Evolutionary conservation across 2,329 filamentous ascomycete species (phyloP), one percentile per base, ranked within the genome.

Genomic region (Arachnomyces sp.): DNA sequence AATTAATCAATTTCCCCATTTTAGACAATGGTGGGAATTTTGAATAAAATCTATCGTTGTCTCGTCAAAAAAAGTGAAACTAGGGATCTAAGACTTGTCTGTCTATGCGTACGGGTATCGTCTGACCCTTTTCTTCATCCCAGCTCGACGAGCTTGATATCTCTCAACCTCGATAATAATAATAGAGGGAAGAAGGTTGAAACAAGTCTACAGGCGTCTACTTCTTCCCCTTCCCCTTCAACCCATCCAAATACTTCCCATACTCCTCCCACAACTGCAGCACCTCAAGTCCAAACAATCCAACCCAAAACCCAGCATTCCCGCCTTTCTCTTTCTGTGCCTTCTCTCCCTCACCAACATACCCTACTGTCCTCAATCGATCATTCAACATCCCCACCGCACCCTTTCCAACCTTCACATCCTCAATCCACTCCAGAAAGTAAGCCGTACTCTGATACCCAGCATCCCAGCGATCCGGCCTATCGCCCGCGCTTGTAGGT

Each of bases 361-460:
- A 66, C 17, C 66, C 63, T 28, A 53, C 45, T 9, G 55, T 51
- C 29, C 59, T 42, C 31, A 66, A 45, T 16, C 56, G 53, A 50
- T 66, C 62, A 55, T 66, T 66, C 34, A 66, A 25, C 54, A 48
- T 74, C 69, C 4, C 74, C 66, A 88, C 84, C 84, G 60, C 92
- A 77, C 38, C 61, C 52, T 38, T 77, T 65, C 62, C 84, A 74
- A 46, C 81, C 68, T 61, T 92, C 85, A 63, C 72, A 28, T 68
- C 61, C 65, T 95, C 89, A 34, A 96, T 66, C 67, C 86, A 95
- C 40, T 92, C 81, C 37, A 96, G 65, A 52, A 96, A 96, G 61
- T 86, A 96, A 1, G 82, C 92, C 5, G 90, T 96, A 50, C 84
- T 77, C 67, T 95, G 83, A 63, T 96, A 96, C 0, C 89, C 89